Base-by-base conservation (phyloP, 495 filamentous ascomycete species). In the Aspergillus coremiiformis region DNA sequence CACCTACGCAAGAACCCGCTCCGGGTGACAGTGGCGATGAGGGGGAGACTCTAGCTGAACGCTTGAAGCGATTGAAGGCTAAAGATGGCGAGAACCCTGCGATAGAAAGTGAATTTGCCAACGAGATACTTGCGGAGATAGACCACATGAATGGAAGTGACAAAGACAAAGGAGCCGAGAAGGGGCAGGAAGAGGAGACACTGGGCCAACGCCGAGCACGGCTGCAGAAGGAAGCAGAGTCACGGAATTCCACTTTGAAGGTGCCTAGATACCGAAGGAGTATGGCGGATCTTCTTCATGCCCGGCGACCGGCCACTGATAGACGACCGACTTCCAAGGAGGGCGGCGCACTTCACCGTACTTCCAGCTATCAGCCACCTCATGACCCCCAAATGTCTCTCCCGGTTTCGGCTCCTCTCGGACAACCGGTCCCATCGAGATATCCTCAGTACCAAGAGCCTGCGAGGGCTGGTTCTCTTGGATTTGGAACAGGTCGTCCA, bases 151-250 rank as follows among this genome's bases (percentile, higher is more conserved):
- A 67, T 35, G 65, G 62, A 14, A 52, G 58, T 6, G 59, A 60
- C 12, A 56, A 52, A 17, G 54, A 30, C 17, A 42, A 52, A 10
- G 44, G 52, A 46, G 54, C 51, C 15, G 53, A 56, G 12, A 52
- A 47, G 10, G 49, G 51, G 27, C 52, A 72, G 5, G 86, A 82
- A 51, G 88, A 95, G 55, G 92, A 98, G 64, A 95, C 91, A 0
- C 78, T 98, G 2, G 93, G 84, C 11, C 89, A 97, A 62, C 83
- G 92, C 7, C 84, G 90, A 4, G 81, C 76, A 52, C 82, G 93
- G 12, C 77, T 98, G 1, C 87, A 90, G 65, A 82, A 78, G 39
- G 86, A 92, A 67, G 76, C 84, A 53, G 77, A 66, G 68, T 73
- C 59, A 54, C 59, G 53, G 29, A 56, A 61, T 20, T 67, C 57